Evolutionary conservation across 768 basidiomycete genomes (phyloP).

Genomic region (Wakefieldia striispora): DNA sequence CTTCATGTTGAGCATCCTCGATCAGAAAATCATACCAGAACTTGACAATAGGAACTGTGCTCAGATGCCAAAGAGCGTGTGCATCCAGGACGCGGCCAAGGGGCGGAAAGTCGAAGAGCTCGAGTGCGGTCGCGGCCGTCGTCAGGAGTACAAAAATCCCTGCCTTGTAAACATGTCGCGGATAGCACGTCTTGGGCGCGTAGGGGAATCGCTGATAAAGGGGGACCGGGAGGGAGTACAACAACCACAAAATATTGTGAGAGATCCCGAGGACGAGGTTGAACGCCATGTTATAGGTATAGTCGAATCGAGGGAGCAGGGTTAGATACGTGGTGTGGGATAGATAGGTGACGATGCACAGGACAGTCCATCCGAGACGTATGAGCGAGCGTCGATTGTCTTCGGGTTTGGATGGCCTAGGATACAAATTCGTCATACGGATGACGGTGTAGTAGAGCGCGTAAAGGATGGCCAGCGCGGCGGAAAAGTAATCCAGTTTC

Average conservation of each 20-base stretch:
- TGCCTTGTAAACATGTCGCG: conserved; percentile 50
- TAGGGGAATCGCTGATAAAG: conserved; percentile 54
- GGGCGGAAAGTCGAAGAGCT: conserved; percentile 91
- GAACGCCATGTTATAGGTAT: conserved; percentile 89
- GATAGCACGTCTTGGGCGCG: conserved; percentile 56
- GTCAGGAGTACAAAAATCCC: conserved; percentile 66
- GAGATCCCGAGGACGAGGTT: conserved; percentile 71
- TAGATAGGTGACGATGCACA: conserved; percentile 57
- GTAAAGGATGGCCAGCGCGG: conserved; percentile 78
- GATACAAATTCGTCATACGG: conserved; percentile 75
- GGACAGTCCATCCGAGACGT: conserved; percentile 42
- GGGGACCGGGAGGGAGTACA: conserved; percentile 58
- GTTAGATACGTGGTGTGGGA: conserved; percentile 79
- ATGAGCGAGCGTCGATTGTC: conserved; percentile 14
- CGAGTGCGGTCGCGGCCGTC: conserved; percentile 71
- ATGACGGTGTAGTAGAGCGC: conserved; percentile 77
- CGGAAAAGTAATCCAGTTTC: conserved; percentile 93
- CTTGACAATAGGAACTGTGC: conserved; percentile 72
- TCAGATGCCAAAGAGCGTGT: conserved; percentile 90
- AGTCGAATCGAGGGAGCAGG: conserved; percentile 79
- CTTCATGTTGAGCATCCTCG: conserved; percentile 65
- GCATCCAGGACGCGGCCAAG: conserved; percentile 77
- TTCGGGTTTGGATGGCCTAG: conserved; percentile 31
- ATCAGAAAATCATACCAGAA: conserved; percentile 88
- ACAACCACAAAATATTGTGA: conserved; percentile 82